phyloP scores from a whole-genome alignment of 257 asterid genomes.

The Fraxinus americana region DNA sequence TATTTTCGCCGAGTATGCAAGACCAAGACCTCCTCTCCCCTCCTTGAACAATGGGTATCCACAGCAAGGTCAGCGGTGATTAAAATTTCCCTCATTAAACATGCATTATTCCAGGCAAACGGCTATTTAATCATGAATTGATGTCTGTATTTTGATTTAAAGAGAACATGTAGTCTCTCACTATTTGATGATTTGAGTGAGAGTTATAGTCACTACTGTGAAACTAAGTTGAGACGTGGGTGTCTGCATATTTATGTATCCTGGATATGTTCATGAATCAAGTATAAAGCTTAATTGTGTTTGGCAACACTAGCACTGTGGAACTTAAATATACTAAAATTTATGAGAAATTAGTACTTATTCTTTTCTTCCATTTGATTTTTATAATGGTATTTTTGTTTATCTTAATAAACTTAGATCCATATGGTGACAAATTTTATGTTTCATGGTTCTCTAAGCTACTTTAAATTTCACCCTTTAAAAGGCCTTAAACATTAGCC shows the following conservation, averaged over 20 bases:
- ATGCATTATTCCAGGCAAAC: slow-evolving; percentile 11
- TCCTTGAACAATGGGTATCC: slow-evolving; percentile 36
- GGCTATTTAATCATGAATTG: slow-evolving; percentile 10
- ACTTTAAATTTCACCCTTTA: background rate
- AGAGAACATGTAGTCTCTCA: background rate
- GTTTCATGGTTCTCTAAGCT: background rate
- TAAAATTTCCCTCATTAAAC: background rate
- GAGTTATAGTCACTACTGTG: background rate
- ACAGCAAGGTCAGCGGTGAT: slow-evolving; percentile 32
- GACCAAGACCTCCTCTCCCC: slow-evolving; percentile 61
- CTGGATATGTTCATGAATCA: background rate
- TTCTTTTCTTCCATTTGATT: background rate
- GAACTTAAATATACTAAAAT: background rate
- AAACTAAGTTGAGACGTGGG: background rate
- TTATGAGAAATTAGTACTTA: background rate
- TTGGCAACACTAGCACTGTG: background rate
- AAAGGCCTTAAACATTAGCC: background rate
- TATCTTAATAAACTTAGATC: background rate
- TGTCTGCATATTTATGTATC: background rate
- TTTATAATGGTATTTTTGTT: background rate
- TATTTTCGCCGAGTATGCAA: slow-evolving; percentile 82
- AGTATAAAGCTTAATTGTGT: background rate
- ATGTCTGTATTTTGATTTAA: slow-evolving; percentile 6
- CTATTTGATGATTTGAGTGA: background rate
- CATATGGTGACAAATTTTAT: background rate